Evolutionary conservation across 345 rosid species (phyloP), one percentile per base, ranked within the genome.

Genomic region (Salix dunnii): DNA sequence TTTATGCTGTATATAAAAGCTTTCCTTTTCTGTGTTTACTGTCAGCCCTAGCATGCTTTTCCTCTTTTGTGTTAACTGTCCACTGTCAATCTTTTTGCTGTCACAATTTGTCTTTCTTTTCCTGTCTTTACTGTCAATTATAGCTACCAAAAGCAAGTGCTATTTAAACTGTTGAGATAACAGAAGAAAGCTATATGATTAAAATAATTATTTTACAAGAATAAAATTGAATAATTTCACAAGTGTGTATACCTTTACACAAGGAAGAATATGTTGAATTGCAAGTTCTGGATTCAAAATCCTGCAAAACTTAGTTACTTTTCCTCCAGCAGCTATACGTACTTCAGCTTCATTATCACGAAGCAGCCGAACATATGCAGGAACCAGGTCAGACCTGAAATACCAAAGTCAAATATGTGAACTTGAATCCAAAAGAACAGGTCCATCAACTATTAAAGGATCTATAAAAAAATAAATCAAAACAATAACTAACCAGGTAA

Each of bases 301-400:
- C 80, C 91, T 88, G 83, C 96, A 93, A 83, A 95, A 95, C 83
- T 93, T 95, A 4, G 99, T 93, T 42, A 91, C 96, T 90, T 93
- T 93, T 23, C 97, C 97, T 65, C 97, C 97, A 79, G 99, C 97
- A 55, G 99, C 99, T 79, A 93, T 95, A 53, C 99, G 93, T 40
- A 95, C 97, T 90, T 95, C 99, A 80, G 99, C 99, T 83, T 95
- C 99, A 86, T 90, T 91, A 80, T 95, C 99, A 63, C 97, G 92
- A 67, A 95, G 99, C 75, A 95, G 79, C 69, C 92, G 93, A 72
- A 91, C 97, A 82, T 93, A 95, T 71, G 99, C 97, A 75, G 97
- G 99, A 58, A 93, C 97, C 86, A 95, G 82, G 55, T 91, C 97
- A 74, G 86, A 75, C 89, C 99, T 95, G 67, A 73, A n/a, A 77